A percentile compares a stretch with the other conserved stretches of the same genome.
These are phyloP conservation scores for Chytriomyces confervae DNA, from an alignment of 192 early-diverging fungal genomes.

Conservation along the genomic window DNA sequence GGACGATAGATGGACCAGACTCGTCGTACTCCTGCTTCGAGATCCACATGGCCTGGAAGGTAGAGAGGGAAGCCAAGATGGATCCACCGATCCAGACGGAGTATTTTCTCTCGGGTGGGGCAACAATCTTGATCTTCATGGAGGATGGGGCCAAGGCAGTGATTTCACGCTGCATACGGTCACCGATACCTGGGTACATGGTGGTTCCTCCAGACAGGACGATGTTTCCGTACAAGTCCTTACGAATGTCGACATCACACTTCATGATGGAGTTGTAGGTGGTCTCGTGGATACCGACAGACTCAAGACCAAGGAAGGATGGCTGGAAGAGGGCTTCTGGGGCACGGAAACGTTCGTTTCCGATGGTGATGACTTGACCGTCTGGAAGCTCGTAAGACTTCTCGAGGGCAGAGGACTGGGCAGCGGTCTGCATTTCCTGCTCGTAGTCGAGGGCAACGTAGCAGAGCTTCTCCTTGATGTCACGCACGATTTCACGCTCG, in stretches of 20 bases:
- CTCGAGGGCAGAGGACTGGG: constrained; percentile 88
- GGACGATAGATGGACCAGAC: constrained; percentile 95
- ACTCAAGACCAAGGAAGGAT: constrained; percentile 86
- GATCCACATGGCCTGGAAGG: constrained; percentile 99
- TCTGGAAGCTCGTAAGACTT: constrained; percentile 99
- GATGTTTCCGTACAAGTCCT: constrained; percentile 96
- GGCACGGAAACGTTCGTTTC: constrained; percentile 97
- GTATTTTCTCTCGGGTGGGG: constrained; percentile 98
- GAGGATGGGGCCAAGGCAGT: constrained; percentile 91
- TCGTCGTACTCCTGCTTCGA: constrained; percentile 99
- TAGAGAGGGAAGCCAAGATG: constrained; percentile 94
- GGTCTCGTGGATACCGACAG: constrained; percentile 94
- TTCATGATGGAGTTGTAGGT: constrained; percentile 97
- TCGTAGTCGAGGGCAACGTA: constrained; percentile 98
- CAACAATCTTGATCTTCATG: constrained; percentile 98
- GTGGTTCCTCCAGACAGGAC: constrained; percentile 96
- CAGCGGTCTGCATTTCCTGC: constrained; percentile 96
- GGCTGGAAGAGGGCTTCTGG: constrained; percentile 99
- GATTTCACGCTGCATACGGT: constrained; percentile 98
- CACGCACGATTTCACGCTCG: constrained; percentile 97
- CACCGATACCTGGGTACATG: constrained; percentile 97
- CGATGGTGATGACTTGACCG: constrained; percentile 97
- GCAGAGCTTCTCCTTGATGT: constrained; percentile 99
- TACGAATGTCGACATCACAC: constrained; percentile 96
- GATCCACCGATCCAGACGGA: constrained; percentile 99